A percentile compares a stretch with the other conserved stretches of the same genome.
These are phyloP conservation scores for Nepenthes alata DNA, from an alignment of 179 eudicot genomes.

Conservation along the genomic window DNA sequence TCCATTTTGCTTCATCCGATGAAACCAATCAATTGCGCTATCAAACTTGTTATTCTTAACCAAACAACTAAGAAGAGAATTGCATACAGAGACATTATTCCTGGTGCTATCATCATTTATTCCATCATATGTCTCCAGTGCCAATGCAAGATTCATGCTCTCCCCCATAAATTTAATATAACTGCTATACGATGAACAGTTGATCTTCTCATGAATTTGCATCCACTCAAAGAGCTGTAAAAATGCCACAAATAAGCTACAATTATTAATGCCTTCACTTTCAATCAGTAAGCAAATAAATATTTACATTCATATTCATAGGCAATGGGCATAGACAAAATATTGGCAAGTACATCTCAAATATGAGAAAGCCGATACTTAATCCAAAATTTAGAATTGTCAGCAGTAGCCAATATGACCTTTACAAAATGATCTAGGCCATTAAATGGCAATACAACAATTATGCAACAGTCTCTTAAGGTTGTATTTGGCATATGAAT, in stretches of 20 bases:
- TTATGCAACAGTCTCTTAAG: no score
- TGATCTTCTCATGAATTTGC: slow-evolving; percentile 53
- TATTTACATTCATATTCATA: neutral
- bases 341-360: neutral
- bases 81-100: slow-evolving; percentile 57
- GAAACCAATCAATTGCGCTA: slow-evolving; percentile 40
- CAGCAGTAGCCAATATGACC: no score
- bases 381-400: no score
- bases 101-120: slow-evolving; percentile 47
- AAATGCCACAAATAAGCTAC: slow-evolving; percentile 1
- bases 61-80: slow-evolving; percentile 66
- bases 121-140: slow-evolving; percentile 44
- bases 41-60: slow-evolving; percentile 45
- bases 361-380: neutral
- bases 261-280: neutral
- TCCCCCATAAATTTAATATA: slow-evolving; percentile 59
- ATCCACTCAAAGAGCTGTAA: slow-evolving; percentile 89
- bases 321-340: neutral
- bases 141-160: slow-evolving; percentile 37
- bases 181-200: slow-evolving; percentile 69
- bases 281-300: neutral
- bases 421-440: no score
- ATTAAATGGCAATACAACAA: no score
- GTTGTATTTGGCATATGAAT: no score
- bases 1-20: slow-evolving; percentile 76